Evolutionary conservation across 805 yeast genomes (phyloP), one percentile per base, ranked within the genome.

Genomic region (Nakazawaea laoshanensis): DNA sequence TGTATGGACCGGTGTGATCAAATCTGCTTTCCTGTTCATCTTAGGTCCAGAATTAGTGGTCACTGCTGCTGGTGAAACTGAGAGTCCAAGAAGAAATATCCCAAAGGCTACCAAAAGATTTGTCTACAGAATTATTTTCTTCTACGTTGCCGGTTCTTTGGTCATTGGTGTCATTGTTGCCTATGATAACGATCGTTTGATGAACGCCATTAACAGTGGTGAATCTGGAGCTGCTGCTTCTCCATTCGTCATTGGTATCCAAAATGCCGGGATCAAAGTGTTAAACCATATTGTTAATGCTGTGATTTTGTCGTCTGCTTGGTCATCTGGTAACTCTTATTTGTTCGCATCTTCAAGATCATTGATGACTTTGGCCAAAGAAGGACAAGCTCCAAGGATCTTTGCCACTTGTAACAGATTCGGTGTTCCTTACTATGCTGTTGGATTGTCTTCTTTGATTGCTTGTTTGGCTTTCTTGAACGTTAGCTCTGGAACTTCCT

Each of bases 231-330:
- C 94, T 4, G 72, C 78, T 29, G 89, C 89, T 14, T 81, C 94
- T 11, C 95, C 95, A 21, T 86, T 82, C 47, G 89, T 84, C 33
- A 77, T 84, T 50, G 95, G 94, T 35, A 78, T 85, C 47, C 73
- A 73, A 47, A 68, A 66, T 43, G 82, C 85, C 12, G 64, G 71
- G 32, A 82, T 85, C 42, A 50, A 52, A 19, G 88, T 73, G 2
- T 61, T 86, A 42, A 88, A 85, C 36, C 82, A 79, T 43, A 73
- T 87, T 30, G 67, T 86, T 49, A 87, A 87, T 52, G 89, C 79
- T 3, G 75, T 81, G 48, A 79, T 86, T 22, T 45, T 66, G 18
- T 48, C 62, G 2, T 55, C 63, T 4, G 65, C 66, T 12, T 68
- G 59, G 30, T 33, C 38, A 5, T 33, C 74, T 19, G 71, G 74